These are phyloP conservation scores for Macrophomina phaseolina DNA, from an alignment of 2,329 filamentous ascomycete species.

Conservation along the genomic window DNA sequence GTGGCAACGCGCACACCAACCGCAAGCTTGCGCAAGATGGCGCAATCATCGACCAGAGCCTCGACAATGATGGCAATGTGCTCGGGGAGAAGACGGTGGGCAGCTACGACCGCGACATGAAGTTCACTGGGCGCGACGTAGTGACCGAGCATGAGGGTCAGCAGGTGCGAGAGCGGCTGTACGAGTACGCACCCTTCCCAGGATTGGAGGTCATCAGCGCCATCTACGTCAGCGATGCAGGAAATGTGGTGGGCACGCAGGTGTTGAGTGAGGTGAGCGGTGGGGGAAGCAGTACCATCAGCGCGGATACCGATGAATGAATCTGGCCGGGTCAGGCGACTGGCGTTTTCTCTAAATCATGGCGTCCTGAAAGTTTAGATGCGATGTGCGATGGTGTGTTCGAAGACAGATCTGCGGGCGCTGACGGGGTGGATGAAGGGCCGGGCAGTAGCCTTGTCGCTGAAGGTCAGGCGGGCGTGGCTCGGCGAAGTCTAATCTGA, in stretches of 20 bases:
- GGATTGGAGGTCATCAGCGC: constrained; percentile 54
- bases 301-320: constrained; percentile 33
- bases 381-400: not conserved
- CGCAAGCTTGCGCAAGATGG: constrained; percentile 62
- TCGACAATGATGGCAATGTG: constrained; percentile 61
- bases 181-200: constrained; percentile 59
- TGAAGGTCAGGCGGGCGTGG: constrained; percentile 1
- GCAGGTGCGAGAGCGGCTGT: constrained; percentile 58
- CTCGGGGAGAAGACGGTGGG: constrained; percentile 53
- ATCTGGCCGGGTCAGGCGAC: not conserved
- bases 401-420: not conserved
- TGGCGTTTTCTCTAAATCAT: not conserved
- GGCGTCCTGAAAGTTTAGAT: not conserved
- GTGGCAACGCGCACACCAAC: constrained; percentile 60
- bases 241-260: constrained; percentile 57
- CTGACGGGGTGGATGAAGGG: not conserved
- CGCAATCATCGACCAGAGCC: constrained; percentile 58
- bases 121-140: constrained; percentile 58
- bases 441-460: not conserved
- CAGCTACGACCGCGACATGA: constrained; percentile 59
- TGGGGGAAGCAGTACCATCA: constrained; percentile 60
- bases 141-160: constrained; percentile 48
- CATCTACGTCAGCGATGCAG: constrained; percentile 56
- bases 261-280: constrained; percentile 60
- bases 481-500: not conserved